Evolutionary conservation across 495 filamentous ascomycete species (phyloP), one percentile per base, ranked within the genome.

Genomic region (Aspergillus affinis): DNA sequence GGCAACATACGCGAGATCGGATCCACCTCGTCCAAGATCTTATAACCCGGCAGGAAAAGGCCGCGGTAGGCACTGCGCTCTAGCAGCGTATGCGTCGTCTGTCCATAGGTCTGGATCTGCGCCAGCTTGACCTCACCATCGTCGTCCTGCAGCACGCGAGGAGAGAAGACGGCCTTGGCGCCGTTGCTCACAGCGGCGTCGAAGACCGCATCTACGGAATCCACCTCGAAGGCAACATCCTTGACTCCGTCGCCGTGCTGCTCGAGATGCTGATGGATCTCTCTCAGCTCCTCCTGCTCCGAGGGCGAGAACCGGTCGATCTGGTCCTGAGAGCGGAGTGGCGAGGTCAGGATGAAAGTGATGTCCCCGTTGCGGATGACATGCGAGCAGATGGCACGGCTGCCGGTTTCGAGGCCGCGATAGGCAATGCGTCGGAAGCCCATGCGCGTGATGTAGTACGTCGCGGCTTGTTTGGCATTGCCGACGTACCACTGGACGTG

Each of bases 401-500:
- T 87, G 63, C 91, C 90, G 0, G 93, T 97, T 70, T 96, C 92
- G 19, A 97, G 86, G 4, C 92, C 92, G 15, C 81, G 81, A 72
- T 94, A 96, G 58, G 93, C 93, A 52, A 96, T 70, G 1, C 83
- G 85, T 58, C 80, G 76, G 81, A 96, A 95, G 46, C 91, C 91
- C 78, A 95, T 88, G 61, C 88, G 87, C 10, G 88, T 87, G 70
- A 88, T 88, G 76, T 94, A 96, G 79, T 88, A 96, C 52, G 85
- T 81, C 47, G 91, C 91, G 0, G 90, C 90, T 81, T 96, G 92
- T 76, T 96, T 96, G 65, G 93, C 93, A 74, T 97, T 97, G 65
- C 91, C 91, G 6, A 97, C 93, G 72, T 90, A 97, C 92, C 92
- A 97, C 66, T 89, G 88, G 50, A 95, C 81, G 69, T 95, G 89